Evolutionary conservation across 208 protist species (phyloP).

Genomic region (Trypanosomatidae sp.): DNA sequence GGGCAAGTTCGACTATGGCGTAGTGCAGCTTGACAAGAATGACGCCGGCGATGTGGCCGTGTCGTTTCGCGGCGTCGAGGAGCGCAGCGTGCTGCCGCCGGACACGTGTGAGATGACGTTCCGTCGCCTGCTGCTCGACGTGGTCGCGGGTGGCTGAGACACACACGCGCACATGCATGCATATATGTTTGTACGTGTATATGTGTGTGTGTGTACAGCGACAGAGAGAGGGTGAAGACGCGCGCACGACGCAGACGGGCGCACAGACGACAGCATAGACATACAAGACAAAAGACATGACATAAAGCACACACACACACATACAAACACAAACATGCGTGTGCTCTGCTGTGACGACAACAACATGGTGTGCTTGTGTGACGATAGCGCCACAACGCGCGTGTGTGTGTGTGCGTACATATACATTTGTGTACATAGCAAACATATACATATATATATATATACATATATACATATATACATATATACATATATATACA

Average conservation of each 20-base stretch:
- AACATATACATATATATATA: not conserved
- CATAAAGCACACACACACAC: not conserved
- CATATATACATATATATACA: not conserved
- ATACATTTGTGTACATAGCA: not conserved
- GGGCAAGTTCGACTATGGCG: slow-evolving; percentile 57
- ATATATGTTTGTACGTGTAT: no score
- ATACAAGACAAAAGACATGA: not conserved
- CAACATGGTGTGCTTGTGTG: not conserved
- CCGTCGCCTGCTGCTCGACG: slow-evolving; percentile 26
- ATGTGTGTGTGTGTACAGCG: no score
- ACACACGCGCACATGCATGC: not conserved
- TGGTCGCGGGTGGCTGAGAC: slow-evolving; percentile 34
- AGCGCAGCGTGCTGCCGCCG: slow-evolving; percentile 38
- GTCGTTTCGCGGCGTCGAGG: slow-evolving; percentile 55
- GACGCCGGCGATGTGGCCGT: slow-evolving; percentile 38
- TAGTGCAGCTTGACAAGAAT: slow-evolving; percentile 62
- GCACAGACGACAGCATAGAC: no score
- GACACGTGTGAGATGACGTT: slow-evolving; percentile 47
- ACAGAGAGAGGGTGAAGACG: no score
- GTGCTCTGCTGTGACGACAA: not conserved
- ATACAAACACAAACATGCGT: not conserved
- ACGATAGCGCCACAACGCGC: not conserved
- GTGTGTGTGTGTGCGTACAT: not conserved
- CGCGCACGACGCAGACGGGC: no score
- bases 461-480: not conserved